A percentile compares a stretch with the other conserved stretches of the same genome.
Conservation (phyloP, 805 yeast genomes). For the Clavispora vitiphila region DNA sequence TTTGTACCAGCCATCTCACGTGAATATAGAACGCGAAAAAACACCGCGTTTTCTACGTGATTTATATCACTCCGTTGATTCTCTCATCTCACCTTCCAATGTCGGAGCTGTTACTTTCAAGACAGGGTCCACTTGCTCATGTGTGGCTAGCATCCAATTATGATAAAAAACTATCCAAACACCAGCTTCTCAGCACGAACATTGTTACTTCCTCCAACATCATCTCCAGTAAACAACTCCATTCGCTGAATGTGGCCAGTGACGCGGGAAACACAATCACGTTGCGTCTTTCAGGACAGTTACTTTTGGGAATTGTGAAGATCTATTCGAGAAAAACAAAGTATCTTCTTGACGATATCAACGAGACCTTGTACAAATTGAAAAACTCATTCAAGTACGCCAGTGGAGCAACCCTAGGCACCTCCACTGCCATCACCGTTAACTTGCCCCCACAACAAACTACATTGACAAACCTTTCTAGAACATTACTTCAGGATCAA, state of each 20-base stretch:
- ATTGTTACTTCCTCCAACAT: slow-evolving; percentile 47
- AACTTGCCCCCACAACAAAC: slow-evolving; percentile 59
- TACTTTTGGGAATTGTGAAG: slow-evolving; percentile 79
- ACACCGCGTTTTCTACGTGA: background rate
- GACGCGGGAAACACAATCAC: slow-evolving; percentile 51
- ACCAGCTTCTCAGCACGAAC: slow-evolving; percentile 67
- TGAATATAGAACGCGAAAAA: slow-evolving; percentile 1
- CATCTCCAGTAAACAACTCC: slow-evolving; percentile 57
- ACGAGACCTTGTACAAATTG: slow-evolving; percentile 66
- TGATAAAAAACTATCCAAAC: slow-evolving; percentile 69
- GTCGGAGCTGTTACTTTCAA: slow-evolving; percentile 36
- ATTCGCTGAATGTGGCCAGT: slow-evolving; percentile 19
- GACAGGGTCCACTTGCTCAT: slow-evolving; percentile 80
- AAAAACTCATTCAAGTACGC: slow-evolving; percentile 57
- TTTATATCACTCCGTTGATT: background rate
- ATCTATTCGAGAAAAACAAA: slow-evolving; percentile 84
- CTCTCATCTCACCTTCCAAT: background rate
- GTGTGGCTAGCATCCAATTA: slow-evolving; percentile 92
- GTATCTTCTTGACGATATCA: slow-evolving; percentile 76
- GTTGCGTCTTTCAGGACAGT: slow-evolving; percentile 76
- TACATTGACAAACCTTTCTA: slow-evolving; percentile 53
- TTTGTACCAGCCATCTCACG: slow-evolving; percentile 1
- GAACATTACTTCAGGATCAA: slow-evolving; percentile 66
- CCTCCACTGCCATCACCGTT: slow-evolving; percentile 38
- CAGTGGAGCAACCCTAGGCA: slow-evolving; percentile 24